These are phyloP conservation scores for Scutellaria baicalensis DNA, from an alignment of 257 asterid genomes.

Conservation along the genomic window DNA sequence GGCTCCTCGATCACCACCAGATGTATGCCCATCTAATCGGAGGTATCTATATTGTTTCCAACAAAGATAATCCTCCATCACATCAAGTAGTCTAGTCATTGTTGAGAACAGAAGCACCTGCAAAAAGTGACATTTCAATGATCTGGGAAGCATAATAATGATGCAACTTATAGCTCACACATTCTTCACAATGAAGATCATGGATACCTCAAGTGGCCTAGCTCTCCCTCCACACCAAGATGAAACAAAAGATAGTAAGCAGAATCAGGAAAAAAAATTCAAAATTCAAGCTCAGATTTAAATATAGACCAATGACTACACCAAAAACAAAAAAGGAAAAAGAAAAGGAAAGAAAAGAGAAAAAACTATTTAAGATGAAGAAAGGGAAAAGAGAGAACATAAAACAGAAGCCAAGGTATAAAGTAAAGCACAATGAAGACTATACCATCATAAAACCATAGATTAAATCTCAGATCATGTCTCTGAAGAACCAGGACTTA, in stretches of 20 bases:
- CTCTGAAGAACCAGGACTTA: background rate
- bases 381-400: background rate
- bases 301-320: background rate
- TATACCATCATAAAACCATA: background rate
- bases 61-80: constrained; percentile 96
- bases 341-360: background rate
- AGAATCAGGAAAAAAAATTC: background rate
- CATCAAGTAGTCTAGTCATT: constrained; percentile 98
- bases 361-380: background rate
- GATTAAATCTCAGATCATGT: background rate
- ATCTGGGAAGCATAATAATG: background rate
- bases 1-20: constrained; percentile 97
- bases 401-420: background rate
- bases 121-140: constrained; percentile 2
- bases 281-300: background rate
- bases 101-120: constrained; percentile 98
- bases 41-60: constrained; percentile 92
- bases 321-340: background rate
- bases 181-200: constrained; percentile 1
- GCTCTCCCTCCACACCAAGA: background rate
- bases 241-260: background rate
- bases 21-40: constrained; percentile 97
- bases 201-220: background rate
- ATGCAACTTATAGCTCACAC: constrained; percentile 1
- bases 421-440: background rate